Percentiles rank a stretch among this genome's conserved stretches.
Evolutionary conservation across 345 rosid genomes (phyloP).

Genomic region (Gossypium thurberi): DNA sequence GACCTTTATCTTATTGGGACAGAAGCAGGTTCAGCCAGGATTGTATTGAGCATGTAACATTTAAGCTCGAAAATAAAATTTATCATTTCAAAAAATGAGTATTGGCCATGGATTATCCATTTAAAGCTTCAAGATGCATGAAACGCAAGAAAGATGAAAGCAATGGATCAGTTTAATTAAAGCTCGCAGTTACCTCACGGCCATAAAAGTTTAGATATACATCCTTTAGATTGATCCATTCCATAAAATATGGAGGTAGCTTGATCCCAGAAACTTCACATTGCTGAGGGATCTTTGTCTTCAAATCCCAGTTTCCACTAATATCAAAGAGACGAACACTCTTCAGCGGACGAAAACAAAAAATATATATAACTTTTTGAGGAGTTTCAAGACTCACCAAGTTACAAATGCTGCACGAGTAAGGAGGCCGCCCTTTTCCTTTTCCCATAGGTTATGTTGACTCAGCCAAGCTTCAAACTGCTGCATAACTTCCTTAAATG

Average conservation of each 20-base stretch:
- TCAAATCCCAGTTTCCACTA: slow-evolving; percentile 98
- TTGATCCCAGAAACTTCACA: slow-evolving; percentile 59
- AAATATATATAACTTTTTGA: neutral
- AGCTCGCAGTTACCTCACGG: slow-evolving; percentile 40
- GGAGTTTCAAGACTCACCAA: slow-evolving; percentile 44
- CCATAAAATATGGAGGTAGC: slow-evolving; percentile 75
- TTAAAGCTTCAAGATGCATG: neutral
- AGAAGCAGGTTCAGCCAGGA: neutral
- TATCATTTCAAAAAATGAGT: neutral
- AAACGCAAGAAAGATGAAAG: slow-evolving; percentile 2
- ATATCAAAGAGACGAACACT: slow-evolving; percentile 14
- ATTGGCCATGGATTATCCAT: neutral
- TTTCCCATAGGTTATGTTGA: slow-evolving; percentile 54
- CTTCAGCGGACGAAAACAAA: slow-evolving; percentile 19
- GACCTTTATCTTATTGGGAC: too few species aligned
- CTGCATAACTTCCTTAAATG: slow-evolving; percentile 65
- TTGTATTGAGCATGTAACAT: neutral
- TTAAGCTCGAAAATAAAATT: neutral
- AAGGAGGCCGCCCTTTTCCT: slow-evolving; percentile 42
- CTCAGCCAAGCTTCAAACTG: slow-evolving; percentile 86
- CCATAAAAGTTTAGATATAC: slow-evolving; percentile 67
- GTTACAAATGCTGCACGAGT: slow-evolving; percentile 78
- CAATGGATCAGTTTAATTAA: neutral
- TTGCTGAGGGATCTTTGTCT: slow-evolving; percentile 80
- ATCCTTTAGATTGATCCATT: slow-evolving; percentile 92